Evolutionary conservation across 2,329 filamentous ascomycete species (phyloP).

Genomic region (Fusarium sp.): DNA sequence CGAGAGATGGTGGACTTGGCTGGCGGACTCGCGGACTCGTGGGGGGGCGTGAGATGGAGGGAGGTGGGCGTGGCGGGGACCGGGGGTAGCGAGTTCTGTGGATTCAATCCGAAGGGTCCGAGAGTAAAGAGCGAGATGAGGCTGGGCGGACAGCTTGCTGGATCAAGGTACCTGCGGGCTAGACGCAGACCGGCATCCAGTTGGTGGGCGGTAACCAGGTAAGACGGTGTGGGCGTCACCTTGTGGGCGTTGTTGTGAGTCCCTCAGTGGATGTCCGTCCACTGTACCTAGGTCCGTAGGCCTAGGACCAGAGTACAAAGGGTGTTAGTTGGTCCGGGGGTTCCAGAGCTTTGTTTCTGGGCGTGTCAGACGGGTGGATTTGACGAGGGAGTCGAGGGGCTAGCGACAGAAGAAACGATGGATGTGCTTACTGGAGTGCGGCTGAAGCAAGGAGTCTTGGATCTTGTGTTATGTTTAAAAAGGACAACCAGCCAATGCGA

Average conservation of each 20-base stretch:
- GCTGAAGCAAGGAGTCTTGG: background rate
- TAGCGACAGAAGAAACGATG: background rate
- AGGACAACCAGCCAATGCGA: slow-evolving; percentile 12
- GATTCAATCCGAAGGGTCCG: slow-evolving; percentile 37
- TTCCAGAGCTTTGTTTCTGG: slow-evolving; percentile 13
- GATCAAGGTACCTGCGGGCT: background rate
- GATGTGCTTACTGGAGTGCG: background rate
- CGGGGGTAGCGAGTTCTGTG: slow-evolving; percentile 20
- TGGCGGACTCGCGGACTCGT: slow-evolving; percentile 32
- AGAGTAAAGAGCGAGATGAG: slow-evolving; percentile 29
- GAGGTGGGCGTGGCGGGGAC: slow-evolving; percentile 34
- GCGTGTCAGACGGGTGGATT: slow-evolving; percentile 33
- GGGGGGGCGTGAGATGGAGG: slow-evolving; percentile 24
- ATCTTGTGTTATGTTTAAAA: slow-evolving; percentile 15
- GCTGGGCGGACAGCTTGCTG: slow-evolving; percentile 19
- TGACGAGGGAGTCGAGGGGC: slow-evolving; percentile 14
- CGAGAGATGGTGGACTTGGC: slow-evolving; percentile 36
- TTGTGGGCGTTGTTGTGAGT: slow-evolving; percentile 19
- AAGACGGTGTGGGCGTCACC: slow-evolving; percentile 12
- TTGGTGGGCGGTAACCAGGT: background rate
- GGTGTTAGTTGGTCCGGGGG: slow-evolving; percentile 29
- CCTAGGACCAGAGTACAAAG: slow-evolving; percentile 20
- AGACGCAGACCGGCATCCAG: background rate
- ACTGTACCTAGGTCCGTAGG: background rate
- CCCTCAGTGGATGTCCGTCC: slow-evolving; percentile 31